Evolutionary conservation across 202 grass and related monocot species (phyloP), one percentile per base, ranked within the genome.

Genomic region (Hordeum pubiflorum): DNA sequence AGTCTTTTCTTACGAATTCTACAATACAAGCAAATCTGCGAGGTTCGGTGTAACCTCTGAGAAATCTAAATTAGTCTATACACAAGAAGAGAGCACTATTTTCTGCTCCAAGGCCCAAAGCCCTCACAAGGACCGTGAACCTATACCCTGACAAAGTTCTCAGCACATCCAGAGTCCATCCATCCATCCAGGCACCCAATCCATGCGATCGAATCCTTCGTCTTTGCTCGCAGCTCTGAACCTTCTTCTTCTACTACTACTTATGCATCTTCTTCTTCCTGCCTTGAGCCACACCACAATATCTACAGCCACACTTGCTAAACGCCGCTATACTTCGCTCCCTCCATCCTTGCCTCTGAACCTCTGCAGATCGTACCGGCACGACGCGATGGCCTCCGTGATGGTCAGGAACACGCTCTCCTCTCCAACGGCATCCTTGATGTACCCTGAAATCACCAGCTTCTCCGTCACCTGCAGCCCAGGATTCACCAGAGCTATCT

Each of bases 401-500:
- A 93, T 55, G 2, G 88, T 89, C 31, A 98, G 82, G 84, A 94
- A 98, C 71, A 91, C 80, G 84, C 86, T 84, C 29, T 94, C 79
- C 66, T 92, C 82, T 31, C 95, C 92, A 18, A 98, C 62, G 38
- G 70, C 41, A 60, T 61, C 68, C 58, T 81, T 63, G 58, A 98
- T 87, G 76, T 63, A 94, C 22, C 85, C 74, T 7, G 83, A 91
- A 27, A 26, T 26, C 52, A 91, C 57, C 85, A 99, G 81, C 74
- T 93, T 99, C 72, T 90, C 87, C 37, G 80, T 90, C 56, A 99
- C 92, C 32, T 85, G 59, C 23, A 84, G 37, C 41, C 81, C 93
- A 0, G 96, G 96, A 67, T 99, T 95, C 43, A 76, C 71, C 59
- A 99, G 78, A 15, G 75, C 88, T 58, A 96, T 69, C 96, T 99